Conservation (phyloP, 148 eudicot species). For the Agrostemma githago region DNA sequence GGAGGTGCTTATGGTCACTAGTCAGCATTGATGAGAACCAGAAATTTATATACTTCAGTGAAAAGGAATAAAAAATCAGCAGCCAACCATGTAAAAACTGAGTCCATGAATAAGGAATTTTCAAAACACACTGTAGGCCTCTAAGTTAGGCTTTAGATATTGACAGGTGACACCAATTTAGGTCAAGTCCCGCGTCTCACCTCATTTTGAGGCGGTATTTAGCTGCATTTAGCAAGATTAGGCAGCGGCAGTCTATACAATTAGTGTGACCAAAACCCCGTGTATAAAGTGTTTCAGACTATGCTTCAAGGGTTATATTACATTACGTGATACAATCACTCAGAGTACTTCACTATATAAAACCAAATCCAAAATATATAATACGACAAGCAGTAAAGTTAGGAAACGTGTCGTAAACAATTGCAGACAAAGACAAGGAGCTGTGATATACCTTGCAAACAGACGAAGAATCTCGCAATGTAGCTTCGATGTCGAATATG, state of each 20-base stretch:
- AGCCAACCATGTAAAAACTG: neutral
- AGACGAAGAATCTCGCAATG: constrained; percentile 94
- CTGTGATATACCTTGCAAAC: constrained; percentile 64
- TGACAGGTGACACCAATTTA: neutral
- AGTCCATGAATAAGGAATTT: neutral
- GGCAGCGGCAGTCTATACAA: neutral
- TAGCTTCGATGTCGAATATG: constrained; percentile 82
- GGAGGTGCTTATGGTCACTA: neutral
- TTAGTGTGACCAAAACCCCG: neutral
- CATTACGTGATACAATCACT: neutral
- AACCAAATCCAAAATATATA: neutral
- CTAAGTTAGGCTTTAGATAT: neutral
- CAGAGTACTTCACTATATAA: neutral
- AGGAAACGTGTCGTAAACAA: neutral
- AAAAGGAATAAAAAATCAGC: neutral
- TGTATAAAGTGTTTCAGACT: neutral
- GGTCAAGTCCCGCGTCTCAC: neutral
- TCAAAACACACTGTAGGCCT: neutral
- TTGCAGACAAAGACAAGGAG: neutral
- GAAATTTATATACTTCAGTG: neutral
- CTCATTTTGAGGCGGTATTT: neutral
- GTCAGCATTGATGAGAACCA: neutral
- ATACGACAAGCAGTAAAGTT: neutral
- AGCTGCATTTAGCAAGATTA: neutral
- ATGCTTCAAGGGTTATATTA: neutral